Evolutionary conservation across 441 rosid species (phyloP), one percentile per base, ranked within the genome.

Genomic region (Populus hybrid): DNA sequence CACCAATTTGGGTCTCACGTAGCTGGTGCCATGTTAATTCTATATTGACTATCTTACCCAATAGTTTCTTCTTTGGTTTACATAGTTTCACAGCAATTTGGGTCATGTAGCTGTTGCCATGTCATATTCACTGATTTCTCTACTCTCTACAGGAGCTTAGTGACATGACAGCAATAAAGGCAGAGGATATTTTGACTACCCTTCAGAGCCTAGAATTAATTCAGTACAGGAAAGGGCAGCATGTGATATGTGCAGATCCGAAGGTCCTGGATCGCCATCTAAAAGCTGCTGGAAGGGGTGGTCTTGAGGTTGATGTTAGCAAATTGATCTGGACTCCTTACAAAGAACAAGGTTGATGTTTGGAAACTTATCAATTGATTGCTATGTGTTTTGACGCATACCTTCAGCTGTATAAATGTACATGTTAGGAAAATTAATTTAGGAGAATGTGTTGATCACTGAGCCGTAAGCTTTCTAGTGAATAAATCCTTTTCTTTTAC

Each of bases 301-400:
- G 98, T 79, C 98, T 93, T 20, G 98, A 91, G 78, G 99, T 96
- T 59, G 99, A 96, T 78, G 99, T 88, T 76, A 86, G 97, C 91
- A 96, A 96, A 84, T 79, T 96, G 88, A 96, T 96, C 80, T 96
- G 98, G 98, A 94, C 99, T 73, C 98, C 99, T 11, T 96, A 94
- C 83, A 94, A 93, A 83, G 99, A 94, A 79, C 99, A 96, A 83
- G 86, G 91, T 79, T 94, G 81, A 89, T 64, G 71, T 7, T 50
- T 35, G 29, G 76, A 74, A 68, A 64, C 7, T 10, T 31, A 71
- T 8, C 3, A 3, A 8, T 4, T 28, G 9, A 33, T 68, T 72
- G 20, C 64, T 63, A 31, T 66, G 28, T 36, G 40, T 24, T 28
- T 10, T 26, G 26, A 33, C 1, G 35, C 26, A 45, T 69, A 69